A percentile compares a stretch with the other conserved stretches of the same genome.
These are phyloP conservation scores for Aspergillus coremiiformis DNA, from an alignment of 495 filamentous ascomycete genomes.

Conservation along the genomic window DNA sequence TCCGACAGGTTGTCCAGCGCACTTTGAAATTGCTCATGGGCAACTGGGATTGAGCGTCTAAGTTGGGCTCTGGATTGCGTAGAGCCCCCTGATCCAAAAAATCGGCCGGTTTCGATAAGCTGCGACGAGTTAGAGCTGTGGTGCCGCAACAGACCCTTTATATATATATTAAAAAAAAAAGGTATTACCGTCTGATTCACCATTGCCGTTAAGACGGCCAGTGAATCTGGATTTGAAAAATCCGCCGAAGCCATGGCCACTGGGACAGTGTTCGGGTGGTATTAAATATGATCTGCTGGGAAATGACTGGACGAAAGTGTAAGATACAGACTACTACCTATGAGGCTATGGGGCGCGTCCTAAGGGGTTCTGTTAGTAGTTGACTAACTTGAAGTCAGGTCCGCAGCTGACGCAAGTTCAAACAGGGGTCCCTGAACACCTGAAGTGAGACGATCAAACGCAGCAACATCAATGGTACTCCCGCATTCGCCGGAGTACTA, in stretches of 20 bases:
- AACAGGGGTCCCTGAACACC: background rate
- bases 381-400: background rate
- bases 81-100: conserved; percentile 36
- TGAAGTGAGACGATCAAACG: background rate
- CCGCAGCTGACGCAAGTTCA: background rate
- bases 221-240: conserved; percentile 34
- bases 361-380: background rate
- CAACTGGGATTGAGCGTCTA: conserved; percentile 35
- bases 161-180: no score
- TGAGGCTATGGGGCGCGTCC: background rate
- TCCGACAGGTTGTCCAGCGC: conserved; percentile 46
- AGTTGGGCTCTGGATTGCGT: conserved; percentile 32
- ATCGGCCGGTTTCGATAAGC: conserved; percentile 44
- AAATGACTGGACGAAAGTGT: background rate
- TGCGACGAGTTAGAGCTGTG: conserved; percentile 21
- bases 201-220: conserved; percentile 35
- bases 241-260: conserved; percentile 25
- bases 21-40: conserved; percentile 41
- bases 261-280: background rate
- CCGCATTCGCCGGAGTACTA: background rate
- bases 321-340: background rate
- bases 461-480: background rate
- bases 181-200: conserved; percentile 39
- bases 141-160: background rate
- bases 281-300: background rate